These are phyloP conservation scores for Paramyrothecium sp. DNA, from an alignment of 2,329 filamentous ascomycete genomes.

Conservation along the genomic window DNA sequence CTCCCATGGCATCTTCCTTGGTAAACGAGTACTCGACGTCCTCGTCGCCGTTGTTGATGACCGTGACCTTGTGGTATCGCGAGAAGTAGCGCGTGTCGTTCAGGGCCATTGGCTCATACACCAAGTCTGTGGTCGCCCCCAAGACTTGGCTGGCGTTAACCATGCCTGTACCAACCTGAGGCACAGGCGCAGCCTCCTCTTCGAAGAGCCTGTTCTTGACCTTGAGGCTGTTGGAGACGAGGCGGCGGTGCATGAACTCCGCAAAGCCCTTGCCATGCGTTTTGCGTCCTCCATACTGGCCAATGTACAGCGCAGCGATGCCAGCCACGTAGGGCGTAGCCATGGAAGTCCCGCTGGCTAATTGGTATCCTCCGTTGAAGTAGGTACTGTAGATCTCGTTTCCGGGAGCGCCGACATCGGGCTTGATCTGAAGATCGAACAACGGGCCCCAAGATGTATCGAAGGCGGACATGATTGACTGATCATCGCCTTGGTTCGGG, in stretches of 20 bases:
- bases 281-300: slow-evolving; percentile 26
- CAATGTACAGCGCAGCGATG: slow-evolving; percentile 33
- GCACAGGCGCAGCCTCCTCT: neutral
- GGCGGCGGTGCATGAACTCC: slow-evolving; percentile 21
- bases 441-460: slow-evolving; percentile 43
- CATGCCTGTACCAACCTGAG: neutral
- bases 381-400: slow-evolving; percentile 39
- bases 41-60: neutral
- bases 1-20: neutral
- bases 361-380: slow-evolving; percentile 25
- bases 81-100: neutral
- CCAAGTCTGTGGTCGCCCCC: neutral
- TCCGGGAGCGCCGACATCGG: slow-evolving; percentile 41
- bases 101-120: neutral
- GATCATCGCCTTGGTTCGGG: slow-evolving; percentile 13
- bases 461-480: slow-evolving; percentile 33
- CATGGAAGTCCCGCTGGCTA: slow-evolving; percentile 49
- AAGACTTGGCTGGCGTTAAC: neutral
- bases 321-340: slow-evolving; percentile 44
- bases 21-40: neutral
- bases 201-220: too few species aligned
- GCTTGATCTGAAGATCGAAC: slow-evolving; percentile 41
- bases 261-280: slow-evolving; percentile 27
- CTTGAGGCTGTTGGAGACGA: slow-evolving; percentile 22
- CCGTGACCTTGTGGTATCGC: neutral